Evolutionary conservation across 306 rosid species (phyloP).

Genomic region (Luffa acutangula): DNA sequence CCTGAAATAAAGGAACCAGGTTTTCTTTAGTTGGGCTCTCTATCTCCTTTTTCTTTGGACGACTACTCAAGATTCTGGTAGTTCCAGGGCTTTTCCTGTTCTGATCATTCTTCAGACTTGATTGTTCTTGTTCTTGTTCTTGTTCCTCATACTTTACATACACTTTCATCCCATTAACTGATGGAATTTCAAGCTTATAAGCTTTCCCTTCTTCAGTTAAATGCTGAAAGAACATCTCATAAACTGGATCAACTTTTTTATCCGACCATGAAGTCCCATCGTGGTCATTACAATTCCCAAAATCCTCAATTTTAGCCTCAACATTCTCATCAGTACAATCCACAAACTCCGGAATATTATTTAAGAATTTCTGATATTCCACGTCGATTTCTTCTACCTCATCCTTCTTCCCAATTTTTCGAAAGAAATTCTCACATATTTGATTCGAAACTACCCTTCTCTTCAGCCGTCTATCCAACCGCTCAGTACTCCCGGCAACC

Average conservation of each 20-base stretch:
- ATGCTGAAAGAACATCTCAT: conserved; percentile 20
- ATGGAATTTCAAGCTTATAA: conserved; percentile 12
- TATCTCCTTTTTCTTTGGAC: background rate
- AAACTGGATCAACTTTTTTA: conserved; percentile 21
- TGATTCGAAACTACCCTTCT: background rate
- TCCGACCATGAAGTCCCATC: background rate
- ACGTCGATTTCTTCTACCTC: background rate
- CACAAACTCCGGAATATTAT: background rate
- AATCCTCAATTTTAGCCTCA: background rate
- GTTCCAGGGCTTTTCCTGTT: conserved; percentile 4
- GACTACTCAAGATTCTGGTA: background rate
- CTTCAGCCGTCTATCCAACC: background rate
- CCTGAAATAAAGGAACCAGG: background rate
- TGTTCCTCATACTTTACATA: conserved; percentile 21
- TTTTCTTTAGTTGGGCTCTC: background rate
- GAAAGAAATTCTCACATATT: too few relatives aligned
- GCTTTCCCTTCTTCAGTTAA: conserved; percentile 23
- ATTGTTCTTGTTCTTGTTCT: background rate
- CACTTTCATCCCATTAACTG: background rate
- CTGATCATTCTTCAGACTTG: background rate
- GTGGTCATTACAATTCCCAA: background rate
- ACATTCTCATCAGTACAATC: background rate
- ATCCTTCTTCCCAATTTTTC: background rate
- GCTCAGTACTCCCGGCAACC: background rate
- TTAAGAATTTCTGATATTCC: background rate